Conservation (phyloP, 495 filamentous ascomycete genomes). For the Penicillium lagena region DNA sequence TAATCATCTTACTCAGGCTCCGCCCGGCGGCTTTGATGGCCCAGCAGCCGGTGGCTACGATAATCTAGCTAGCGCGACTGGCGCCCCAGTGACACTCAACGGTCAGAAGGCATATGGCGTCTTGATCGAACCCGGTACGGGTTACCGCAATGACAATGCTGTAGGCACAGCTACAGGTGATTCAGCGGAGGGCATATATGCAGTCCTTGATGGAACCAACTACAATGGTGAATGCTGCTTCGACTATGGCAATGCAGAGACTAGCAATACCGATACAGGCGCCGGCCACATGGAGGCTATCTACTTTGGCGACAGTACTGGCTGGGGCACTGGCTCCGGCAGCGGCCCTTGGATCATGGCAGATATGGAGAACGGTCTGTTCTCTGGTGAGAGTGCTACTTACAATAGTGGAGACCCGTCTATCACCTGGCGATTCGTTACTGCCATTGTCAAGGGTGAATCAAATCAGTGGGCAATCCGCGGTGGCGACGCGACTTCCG, state of each 20-base stretch:
- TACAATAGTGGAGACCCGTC: conserved; percentile 43
- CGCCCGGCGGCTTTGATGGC: conserved; percentile 45
- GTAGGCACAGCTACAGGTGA: conserved; percentile 46
- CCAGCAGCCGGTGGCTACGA: conserved; percentile 48
- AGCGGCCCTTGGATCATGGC: conserved; percentile 56
- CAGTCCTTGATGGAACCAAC: conserved; percentile 52
- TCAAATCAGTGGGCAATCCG: conserved; percentile 48
- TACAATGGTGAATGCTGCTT: conserved; percentile 55
- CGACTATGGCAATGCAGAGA: conserved; percentile 58
- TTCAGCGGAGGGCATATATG: conserved; percentile 51
- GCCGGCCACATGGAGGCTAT: conserved; percentile 57
- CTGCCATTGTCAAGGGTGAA: conserved; percentile 43
- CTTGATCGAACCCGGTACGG: conserved; percentile 47
- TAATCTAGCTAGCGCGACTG: conserved; percentile 46
- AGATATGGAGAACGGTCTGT: conserved; percentile 54
- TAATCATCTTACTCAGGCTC: conserved; percentile 53
- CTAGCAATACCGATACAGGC: conserved; percentile 45
- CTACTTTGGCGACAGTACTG: conserved; percentile 45
- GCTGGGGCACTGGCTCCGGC: conserved; percentile 46
- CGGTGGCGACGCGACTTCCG: conserved; percentile 46
- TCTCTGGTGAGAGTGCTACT: conserved; percentile 40
- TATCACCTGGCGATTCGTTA: conserved; percentile 44
- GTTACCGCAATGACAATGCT: conserved; percentile 47
- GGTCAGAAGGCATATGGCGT: conserved; percentile 56
- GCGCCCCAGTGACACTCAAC: conserved; percentile 50